Evolutionary conservation across 495 filamentous ascomycete species (phyloP), one percentile per base, ranked within the genome.

Genomic region (Penicillium cosmopolitanum): DNA sequence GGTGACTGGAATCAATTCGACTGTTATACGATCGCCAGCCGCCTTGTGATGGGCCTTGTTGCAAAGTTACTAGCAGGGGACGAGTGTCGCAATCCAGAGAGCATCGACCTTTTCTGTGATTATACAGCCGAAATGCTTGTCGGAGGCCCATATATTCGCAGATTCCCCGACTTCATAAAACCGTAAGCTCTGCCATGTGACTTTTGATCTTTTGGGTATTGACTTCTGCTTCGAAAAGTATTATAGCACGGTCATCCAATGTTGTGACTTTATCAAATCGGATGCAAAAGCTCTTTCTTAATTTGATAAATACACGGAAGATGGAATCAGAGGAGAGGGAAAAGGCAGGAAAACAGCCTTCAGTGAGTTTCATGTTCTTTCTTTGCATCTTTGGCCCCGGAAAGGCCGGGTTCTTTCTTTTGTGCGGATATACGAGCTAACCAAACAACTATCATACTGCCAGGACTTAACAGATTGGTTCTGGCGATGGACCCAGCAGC

Each of bases 31-130:
- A 38, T 38, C 35, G 10, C 35, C 7, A 38, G 35, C 13, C 35
- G 35, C 35, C 35, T 38, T 38, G 13, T 38, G 11, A 38, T 38
- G 35, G 35, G 35, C 35, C 35, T 38, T 11, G 35, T 38, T 38
- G 35, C 35, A 38, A 38, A 38, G 35, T 38, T 38, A 38, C 35
- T 38, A 38, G 35, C 35, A 38, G 35, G 35, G 35, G 35, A 38
- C 35, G 35, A 38, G 35, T 38, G 35, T 38, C 35, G 35, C 35
- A 38, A 38, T 38, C 35, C 35, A 38, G 35, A 38, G 35, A 38
- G 35, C 35, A 38, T 38, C 35, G 35, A 38, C 35, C 35, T 38
- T 38, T 38, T 38, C 35, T 38, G 35, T 38, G 35, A 38, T 38
- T 38, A 38, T 13, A 38, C 35, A 11, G 35, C 35, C 35, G 35